Evolutionary conservation across 805 yeast species (phyloP).

Genomic region (Candida mattraensis): DNA sequence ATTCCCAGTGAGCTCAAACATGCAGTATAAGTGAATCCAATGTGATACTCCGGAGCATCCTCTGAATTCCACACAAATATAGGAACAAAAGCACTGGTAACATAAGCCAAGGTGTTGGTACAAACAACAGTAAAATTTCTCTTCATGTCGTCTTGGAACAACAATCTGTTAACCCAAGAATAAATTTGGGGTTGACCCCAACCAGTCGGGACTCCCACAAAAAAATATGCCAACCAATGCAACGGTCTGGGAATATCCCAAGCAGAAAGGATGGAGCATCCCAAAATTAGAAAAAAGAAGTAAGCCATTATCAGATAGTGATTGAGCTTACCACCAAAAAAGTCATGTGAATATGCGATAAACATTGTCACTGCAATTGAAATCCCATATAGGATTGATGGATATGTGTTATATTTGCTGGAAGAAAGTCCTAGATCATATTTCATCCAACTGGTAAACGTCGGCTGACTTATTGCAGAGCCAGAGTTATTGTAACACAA

Average conservation of each 20-base stretch:
- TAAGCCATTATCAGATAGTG: constrained; percentile 38
- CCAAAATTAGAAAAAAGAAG: constrained; percentile 42
- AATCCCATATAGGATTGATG: constrained; percentile 39
- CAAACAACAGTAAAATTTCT: constrained; percentile 39
- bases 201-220: constrained; percentile 47
- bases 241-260: constrained; percentile 51
- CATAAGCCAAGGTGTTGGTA: constrained; percentile 44
- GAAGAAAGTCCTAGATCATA: constrained; percentile 32
- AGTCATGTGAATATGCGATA: constrained; percentile 40
- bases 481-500: constrained; percentile 39
- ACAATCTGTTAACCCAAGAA: constrained; percentile 52
- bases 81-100: constrained; percentile 42
- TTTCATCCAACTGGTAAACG: constrained; percentile 47
- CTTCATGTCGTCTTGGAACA: constrained; percentile 45
- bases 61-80: constrained; percentile 40
- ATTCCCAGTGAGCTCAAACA: constrained; percentile 35
- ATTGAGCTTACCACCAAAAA: constrained; percentile 36
- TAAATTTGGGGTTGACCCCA: constrained; percentile 58
- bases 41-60: constrained; percentile 37
- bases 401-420: constrained; percentile 40
- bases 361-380: constrained; percentile 40
- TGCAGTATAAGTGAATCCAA: constrained; percentile 41
- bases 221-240: constrained; percentile 52
- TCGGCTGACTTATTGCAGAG: constrained; percentile 38
- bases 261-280: constrained; percentile 42